Conservation (phyloP, 441 rosid species). For the Gossypium aridum region DNA sequence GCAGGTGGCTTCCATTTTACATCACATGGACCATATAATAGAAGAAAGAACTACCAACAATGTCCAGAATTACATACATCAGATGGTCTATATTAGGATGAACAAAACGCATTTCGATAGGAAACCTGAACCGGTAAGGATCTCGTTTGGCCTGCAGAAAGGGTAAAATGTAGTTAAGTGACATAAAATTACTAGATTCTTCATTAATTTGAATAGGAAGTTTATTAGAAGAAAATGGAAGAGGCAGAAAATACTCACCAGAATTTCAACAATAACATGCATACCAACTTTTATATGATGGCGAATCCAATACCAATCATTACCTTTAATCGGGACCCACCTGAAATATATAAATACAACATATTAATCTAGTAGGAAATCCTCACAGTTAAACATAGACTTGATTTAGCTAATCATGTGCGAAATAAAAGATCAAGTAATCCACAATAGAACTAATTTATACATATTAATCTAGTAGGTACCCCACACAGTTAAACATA, state of each 20-base stretch:
- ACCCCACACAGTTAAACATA: neutral
- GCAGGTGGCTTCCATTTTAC: neutral
- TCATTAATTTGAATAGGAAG: neutral
- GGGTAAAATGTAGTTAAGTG: neutral
- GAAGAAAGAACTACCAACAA: neutral
- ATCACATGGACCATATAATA: neutral
- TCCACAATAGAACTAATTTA: too few species aligned
- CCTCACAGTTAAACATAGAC: neutral
- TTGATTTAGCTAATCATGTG: neutral
- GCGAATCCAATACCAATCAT: conserved; percentile 98
- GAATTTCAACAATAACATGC: conserved; percentile 85
- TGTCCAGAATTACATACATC: conserved; percentile 47
- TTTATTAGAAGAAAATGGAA: neutral
- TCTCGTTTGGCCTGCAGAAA: conserved; percentile 83
- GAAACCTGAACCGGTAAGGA: conserved; percentile 91
- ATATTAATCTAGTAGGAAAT: conserved; percentile 1
- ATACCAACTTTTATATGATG: conserved; percentile 94
- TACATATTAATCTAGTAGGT: neutral
- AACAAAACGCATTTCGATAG: conserved; percentile 88
- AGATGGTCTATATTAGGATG: conserved; percentile 91
- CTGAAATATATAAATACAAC: conserved; percentile 32
- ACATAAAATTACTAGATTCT: neutral
- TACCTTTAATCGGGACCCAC: conserved; percentile 94
- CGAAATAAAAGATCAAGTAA: neutral
- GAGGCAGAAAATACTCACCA: conserved; percentile 41